A percentile compares a stretch with the other conserved stretches of the same genome.
phyloP scores from a whole-genome alignment of 345 rosid genomes.

The Clausena lansium region DNA sequence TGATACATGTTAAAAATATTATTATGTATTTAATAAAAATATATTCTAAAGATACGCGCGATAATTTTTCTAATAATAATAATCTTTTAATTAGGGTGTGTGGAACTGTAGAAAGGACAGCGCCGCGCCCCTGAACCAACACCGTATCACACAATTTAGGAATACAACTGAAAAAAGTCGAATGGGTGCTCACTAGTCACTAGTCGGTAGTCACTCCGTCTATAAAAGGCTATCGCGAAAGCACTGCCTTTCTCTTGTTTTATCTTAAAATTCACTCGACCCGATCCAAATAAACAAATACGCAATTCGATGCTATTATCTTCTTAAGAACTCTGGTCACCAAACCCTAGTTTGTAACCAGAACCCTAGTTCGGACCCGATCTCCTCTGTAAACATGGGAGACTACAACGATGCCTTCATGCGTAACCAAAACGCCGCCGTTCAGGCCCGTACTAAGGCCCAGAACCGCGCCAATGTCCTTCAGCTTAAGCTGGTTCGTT shows the following conservation, averaged over 20 bases:
- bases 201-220: too few species aligned
- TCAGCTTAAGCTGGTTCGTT: constrained; percentile 89
- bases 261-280: neutral
- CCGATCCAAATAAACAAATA: neutral
- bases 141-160: too few species aligned
- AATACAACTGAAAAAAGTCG: too few species aligned
- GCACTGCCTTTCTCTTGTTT: neutral
- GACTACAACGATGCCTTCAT: constrained; percentile 75
- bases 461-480: constrained; percentile 93
- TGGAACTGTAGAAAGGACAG: too few species aligned
- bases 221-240: neutral
- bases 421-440: constrained; percentile 85
- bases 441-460: constrained; percentile 77
- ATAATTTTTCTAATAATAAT: too few species aligned
- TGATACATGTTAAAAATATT: too few species aligned
- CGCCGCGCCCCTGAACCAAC: neutral
- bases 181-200: neutral
- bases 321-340: neutral
- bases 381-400: constrained; percentile 48
- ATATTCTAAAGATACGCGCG: too few species aligned
- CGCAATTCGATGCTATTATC: neutral
- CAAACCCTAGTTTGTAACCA: constrained; percentile 12
- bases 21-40: too few species aligned
- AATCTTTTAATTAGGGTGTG: too few species aligned
- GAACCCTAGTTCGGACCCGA: constrained; percentile 33